Percentiles rank a stretch among this genome's conserved stretches.
phyloP scores from a whole-genome alignment of 2,329 filamentous ascomycete genomes.

The Cryphonectria nitschkei region DNA sequence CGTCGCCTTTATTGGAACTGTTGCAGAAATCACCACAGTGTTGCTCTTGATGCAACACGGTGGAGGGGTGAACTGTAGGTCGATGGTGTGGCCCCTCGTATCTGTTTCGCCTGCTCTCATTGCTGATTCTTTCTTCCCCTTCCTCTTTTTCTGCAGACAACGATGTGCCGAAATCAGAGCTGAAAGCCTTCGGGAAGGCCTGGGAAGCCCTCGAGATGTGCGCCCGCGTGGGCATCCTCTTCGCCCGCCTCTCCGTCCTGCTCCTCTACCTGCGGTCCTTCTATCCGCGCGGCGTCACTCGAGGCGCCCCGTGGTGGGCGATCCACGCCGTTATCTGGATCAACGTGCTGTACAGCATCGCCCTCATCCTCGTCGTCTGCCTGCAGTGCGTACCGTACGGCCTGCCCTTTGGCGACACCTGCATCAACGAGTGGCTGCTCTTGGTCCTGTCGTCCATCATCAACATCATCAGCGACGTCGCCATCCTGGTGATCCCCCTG shows the following conservation, averaged over 20 bases:
- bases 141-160: not conserved
- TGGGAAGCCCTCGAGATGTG: constrained; percentile 34
- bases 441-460: constrained; percentile 34
- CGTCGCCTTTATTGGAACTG: constrained; percentile 31
- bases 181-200: constrained; percentile 29
- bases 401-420: constrained; percentile 33
- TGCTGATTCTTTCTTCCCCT: not conserved
- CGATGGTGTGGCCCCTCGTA: not conserved
- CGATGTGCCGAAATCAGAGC: constrained; percentile 29
- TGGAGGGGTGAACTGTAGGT: constrained; percentile 20
- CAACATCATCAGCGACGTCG: constrained; percentile 36
- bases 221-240: constrained; percentile 35
- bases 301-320: constrained; percentile 31
- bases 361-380: constrained; percentile 33
- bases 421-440: constrained; percentile 33
- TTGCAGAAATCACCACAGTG: constrained; percentile 29
- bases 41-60: constrained; percentile 31
- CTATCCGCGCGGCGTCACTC: constrained; percentile 49
- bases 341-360: constrained; percentile 34
- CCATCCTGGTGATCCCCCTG: constrained; percentile 36
- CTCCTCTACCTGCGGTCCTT: constrained; percentile 50
- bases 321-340: constrained; percentile 33
- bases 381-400: constrained; percentile 33
- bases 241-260: constrained; percentile 34
- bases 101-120: too few species aligned